These are phyloP conservation scores for Magnusiomyces paraingens DNA, from an alignment of 1,139 yeast species.

Conservation along the genomic window DNA sequence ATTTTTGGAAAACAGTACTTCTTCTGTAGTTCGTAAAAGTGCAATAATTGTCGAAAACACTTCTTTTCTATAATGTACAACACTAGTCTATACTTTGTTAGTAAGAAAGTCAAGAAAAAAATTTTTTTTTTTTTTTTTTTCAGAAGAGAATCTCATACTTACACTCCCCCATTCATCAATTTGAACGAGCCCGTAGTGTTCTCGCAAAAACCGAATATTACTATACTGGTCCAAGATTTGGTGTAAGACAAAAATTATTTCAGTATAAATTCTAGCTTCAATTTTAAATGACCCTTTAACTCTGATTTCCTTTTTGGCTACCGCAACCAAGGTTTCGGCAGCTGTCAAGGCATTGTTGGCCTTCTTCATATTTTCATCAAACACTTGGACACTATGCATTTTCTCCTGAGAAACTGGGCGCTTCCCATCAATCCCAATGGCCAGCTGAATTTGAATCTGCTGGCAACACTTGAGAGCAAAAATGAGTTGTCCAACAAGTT, in stretches of 20 bases:
- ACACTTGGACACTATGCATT: slow-evolving; percentile 18
- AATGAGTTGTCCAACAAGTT: slow-evolving; percentile 38
- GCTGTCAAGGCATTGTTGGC: slow-evolving; percentile 38
- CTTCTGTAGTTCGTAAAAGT: slow-evolving; percentile 38
- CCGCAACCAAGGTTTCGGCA: slow-evolving; percentile 33
- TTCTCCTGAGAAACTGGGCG: slow-evolving; percentile 21
- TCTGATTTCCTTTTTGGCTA: slow-evolving; percentile 44
- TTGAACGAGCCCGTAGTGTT: slow-evolving; percentile 34
- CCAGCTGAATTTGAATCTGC: slow-evolving; percentile 35
- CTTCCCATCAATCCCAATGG: slow-evolving; percentile 40
- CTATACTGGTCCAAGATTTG: slow-evolving; percentile 45
- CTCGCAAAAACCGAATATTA: slow-evolving; percentile 40
- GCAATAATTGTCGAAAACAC: slow-evolving; percentile 37
- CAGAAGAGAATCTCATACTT: too few relatives aligned
- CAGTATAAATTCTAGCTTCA: slow-evolving; percentile 37
- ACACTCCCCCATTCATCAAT: too few relatives aligned
- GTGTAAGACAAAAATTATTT: slow-evolving; percentile 41
- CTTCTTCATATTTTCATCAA: slow-evolving; percentile 25
- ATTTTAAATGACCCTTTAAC: slow-evolving; percentile 42
- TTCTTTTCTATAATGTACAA: slow-evolving; percentile 38
- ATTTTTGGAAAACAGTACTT: slow-evolving; percentile 38
- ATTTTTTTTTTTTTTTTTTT: too few relatives aligned
- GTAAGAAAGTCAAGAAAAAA: too few relatives aligned
- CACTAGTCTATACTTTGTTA: too few relatives aligned
- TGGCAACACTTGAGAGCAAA: slow-evolving; percentile 38